Conservation (phyloP, 1,284 basidiomycete genomes). For the Sanguinoderma infundibulare region DNA sequence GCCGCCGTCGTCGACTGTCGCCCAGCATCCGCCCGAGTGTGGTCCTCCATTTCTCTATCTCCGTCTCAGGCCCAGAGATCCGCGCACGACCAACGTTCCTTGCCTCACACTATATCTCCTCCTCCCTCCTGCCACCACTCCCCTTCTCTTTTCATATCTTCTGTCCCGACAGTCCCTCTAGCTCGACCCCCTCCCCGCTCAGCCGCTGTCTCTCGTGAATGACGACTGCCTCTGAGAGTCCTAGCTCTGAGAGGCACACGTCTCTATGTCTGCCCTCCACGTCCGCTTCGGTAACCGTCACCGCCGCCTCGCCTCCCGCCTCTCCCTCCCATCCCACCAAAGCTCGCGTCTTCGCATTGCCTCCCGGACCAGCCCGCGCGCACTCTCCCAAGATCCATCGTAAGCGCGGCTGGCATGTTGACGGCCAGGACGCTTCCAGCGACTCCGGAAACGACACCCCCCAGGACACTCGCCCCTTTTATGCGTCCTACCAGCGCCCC, state of each 20-base stretch:
- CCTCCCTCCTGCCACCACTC: background rate
- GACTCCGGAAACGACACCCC: conserved; percentile 34
- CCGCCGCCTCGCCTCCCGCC: conserved; percentile 27
- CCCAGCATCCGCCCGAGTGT: background rate
- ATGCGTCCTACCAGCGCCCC: conserved; percentile 24
- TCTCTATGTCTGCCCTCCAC: conserved; percentile 31
- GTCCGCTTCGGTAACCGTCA: conserved; percentile 27
- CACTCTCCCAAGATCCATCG: conserved; percentile 31
- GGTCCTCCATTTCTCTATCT: background rate
- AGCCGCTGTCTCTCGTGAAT: conserved; percentile 28
- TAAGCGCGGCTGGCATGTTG: conserved; percentile 25
- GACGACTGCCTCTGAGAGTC: conserved; percentile 33
- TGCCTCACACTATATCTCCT: conserved; percentile 14
- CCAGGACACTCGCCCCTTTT: conserved; percentile 25
- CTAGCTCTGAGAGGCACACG: conserved; percentile 31
- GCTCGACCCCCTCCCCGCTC: conserved; percentile 8
- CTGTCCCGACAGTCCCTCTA: conserved; percentile 13
- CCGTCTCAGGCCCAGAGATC: conserved; percentile 17
- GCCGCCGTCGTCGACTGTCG: conserved; percentile 1
- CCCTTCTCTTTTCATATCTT: conserved; percentile 17
- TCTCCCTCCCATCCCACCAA: conserved; percentile 23
- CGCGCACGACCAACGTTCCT: conserved; percentile 27
- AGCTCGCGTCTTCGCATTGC: conserved; percentile 26
- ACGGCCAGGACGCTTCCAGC: conserved; percentile 28
- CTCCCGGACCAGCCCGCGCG: conserved; percentile 27